These are phyloP conservation scores for Chaetomium sp. DNA, from an alignment of 2,329 filamentous ascomycete species.

Conservation along the genomic window DNA sequence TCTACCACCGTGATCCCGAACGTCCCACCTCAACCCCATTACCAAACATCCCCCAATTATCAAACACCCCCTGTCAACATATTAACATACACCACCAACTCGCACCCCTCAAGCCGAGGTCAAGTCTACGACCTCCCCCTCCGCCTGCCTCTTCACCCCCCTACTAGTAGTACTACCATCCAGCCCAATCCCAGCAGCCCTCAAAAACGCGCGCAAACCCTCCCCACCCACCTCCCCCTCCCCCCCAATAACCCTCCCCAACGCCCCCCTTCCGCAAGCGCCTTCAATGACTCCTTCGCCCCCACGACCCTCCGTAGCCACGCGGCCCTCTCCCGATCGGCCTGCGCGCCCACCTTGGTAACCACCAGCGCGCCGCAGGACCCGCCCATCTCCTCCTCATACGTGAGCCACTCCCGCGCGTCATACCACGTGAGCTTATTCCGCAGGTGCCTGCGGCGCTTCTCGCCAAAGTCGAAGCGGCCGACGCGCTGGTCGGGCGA, in stretches of 20 bases:
- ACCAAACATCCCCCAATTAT: too few relatives aligned
- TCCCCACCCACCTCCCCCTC: background rate
- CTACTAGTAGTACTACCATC: background rate
- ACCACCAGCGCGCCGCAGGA: background rate
- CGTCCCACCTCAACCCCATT: too few relatives aligned
- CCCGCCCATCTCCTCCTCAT: background rate
- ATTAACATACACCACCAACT: background rate
- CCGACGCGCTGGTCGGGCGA: background rate
- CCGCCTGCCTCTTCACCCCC: background rate
- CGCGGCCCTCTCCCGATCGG: background rate
- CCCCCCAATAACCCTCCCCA: background rate
- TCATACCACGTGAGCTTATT: background rate
- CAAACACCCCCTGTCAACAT: background rate
- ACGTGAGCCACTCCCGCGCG: too few relatives aligned
- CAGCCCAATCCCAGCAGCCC: background rate
- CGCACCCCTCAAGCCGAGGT: background rate
- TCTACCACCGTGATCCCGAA: too few relatives aligned
- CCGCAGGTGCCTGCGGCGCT: constrained; percentile 3
- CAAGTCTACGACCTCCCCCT: background rate
- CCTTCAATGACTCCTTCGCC: background rate
- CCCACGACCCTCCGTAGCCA: background rate
- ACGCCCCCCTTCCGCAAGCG: background rate
- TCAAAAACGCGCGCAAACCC: background rate
- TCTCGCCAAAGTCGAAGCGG: background rate
- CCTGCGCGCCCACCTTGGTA: background rate